Evolutionary conservation across 2,329 filamentous ascomycete genomes (phyloP), one percentile per base, ranked within the genome.

Genomic region (Huntiella savannae): DNA sequence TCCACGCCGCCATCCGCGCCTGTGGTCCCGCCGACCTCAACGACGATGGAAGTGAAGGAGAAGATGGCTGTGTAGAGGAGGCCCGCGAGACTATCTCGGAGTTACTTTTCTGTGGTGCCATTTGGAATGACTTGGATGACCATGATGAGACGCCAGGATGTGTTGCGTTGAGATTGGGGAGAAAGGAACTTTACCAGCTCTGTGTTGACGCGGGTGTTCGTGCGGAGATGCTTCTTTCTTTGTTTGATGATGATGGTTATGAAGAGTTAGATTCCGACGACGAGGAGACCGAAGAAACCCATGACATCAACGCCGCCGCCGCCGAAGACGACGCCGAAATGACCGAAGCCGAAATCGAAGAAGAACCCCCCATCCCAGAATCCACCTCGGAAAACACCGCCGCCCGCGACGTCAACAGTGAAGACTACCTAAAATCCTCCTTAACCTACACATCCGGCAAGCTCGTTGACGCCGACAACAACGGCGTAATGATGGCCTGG

Each of bases 401-500:
- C 6, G 15, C 44, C 34, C 62, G 63, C 49, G 58, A 65, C 28
- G 73, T 81, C 50, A 77, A 73, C 42, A 80, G 72, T 55, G 69
- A 73, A 40, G 70, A 74, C 36, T 87, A 86, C 57, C 72, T 88
- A 40, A 69, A 72, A 41, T 81, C 78, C 0, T 64, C 69, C 19
- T 66, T 85, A 16, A 77, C 71, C 11, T 80, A 82, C 60, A 68
- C 70, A 42, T 65, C 71, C 48, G 70, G 70, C 52, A 79, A 79
- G 50, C 71, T 91, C 2, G 69, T 91, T 5, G 83, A 91, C 57
- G 69, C 74, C 3, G 73, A 77, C 52, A 70, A 76, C 51, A 93
- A 93, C 58, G 84, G 82, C 45, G 82, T 93, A 40, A 93, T 93
- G 85, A 93, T 93, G 85, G 72, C 78, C 35, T 93, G 85, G 85